Percentiles rank a stretch among this genome's conserved stretches.
Evolutionary conservation across 2,329 filamentous ascomycete species (phyloP).

Genomic region (Helminthosporium solani): DNA sequence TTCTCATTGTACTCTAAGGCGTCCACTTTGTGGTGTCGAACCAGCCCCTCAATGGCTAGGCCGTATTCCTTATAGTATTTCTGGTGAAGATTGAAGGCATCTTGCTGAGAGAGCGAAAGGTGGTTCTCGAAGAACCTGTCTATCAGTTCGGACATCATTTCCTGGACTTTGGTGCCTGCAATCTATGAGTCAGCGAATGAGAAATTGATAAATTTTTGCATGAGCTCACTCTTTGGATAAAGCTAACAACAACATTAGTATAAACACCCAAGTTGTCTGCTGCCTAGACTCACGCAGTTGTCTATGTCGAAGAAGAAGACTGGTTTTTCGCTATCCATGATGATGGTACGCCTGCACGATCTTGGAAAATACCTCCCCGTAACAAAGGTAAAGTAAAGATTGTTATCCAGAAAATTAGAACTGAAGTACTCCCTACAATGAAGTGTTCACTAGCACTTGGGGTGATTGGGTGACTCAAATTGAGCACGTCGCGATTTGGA

Average conservation of each 20-base stretch:
- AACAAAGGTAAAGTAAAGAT: too few relatives aligned
- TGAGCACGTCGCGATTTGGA: too few relatives aligned
- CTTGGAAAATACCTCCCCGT: neutral
- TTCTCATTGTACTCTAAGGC: constrained; percentile 91
- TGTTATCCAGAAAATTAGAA: too few relatives aligned
- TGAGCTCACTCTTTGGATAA: constrained; percentile 75
- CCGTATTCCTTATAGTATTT: constrained; percentile 97
- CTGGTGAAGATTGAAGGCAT: constrained; percentile 81
- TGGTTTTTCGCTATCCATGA: constrained; percentile 45
- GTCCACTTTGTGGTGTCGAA: constrained; percentile 92
- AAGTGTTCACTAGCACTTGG: too few relatives aligned
- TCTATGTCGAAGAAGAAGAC: constrained; percentile 90
- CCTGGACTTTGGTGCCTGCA: constrained; percentile 74
- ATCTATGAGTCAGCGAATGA: constrained; percentile 17
- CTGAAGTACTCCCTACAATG: too few relatives aligned
- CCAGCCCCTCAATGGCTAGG: constrained; percentile 92
- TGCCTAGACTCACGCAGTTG: constrained; percentile 70
- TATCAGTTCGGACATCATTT: constrained; percentile 85
- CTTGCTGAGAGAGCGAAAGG: constrained; percentile 69
- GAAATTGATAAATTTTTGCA: neutral
- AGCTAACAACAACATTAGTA: constrained; percentile 51
- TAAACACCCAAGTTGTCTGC: neutral
- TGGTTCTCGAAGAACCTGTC: constrained; percentile 66
- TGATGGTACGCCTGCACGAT: neutral
- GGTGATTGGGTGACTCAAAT: too few relatives aligned